These are phyloP conservation scores for Colletotrichum chlorophyti DNA, from an alignment of 2,329 filamentous ascomycete species.

Conservation along the genomic window DNA sequence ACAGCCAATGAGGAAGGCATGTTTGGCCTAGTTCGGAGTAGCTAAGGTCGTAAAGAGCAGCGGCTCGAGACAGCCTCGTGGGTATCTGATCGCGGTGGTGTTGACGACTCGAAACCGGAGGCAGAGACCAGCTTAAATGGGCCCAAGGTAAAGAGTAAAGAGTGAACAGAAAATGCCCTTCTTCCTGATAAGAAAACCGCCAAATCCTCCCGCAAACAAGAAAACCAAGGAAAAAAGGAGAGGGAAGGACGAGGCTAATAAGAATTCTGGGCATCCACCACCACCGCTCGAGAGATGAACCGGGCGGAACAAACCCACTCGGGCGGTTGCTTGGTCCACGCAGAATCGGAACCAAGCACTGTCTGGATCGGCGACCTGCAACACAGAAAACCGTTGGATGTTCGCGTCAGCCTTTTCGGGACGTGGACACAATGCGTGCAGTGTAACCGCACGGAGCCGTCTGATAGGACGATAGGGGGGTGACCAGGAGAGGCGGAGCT, in stretches of 20 bases:
- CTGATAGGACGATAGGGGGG: constrained; percentile 12
- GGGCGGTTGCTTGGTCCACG: background rate
- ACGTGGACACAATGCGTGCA: constrained; percentile 5
- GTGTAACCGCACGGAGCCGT: constrained; percentile 18
- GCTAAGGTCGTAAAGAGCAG: too few relatives aligned
- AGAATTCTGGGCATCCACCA: background rate
- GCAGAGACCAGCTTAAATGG: background rate
- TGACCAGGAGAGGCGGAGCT: constrained; percentile 4
- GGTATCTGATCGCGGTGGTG: background rate
- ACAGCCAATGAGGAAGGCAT: constrained; percentile 22
- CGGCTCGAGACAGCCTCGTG: background rate
- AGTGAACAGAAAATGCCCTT: background rate
- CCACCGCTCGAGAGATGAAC: background rate
- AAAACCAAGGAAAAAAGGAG: background rate
- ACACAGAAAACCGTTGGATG: background rate
- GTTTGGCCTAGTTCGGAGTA: background rate
- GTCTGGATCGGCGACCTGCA: constrained; percentile 20
- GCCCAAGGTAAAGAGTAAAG: background rate
- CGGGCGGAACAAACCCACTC: constrained; percentile 18
- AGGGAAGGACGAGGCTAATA: constrained; percentile 17
- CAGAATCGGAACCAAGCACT: constrained; percentile 9
- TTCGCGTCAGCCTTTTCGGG: constrained; percentile 22
- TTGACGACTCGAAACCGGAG: background rate
- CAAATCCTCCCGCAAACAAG: background rate
- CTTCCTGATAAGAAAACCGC: constrained; percentile 6